A percentile compares a stretch with the other conserved stretches of the same genome.
These are phyloP conservation scores for Neofusicoccum parvum DNA, from an alignment of 2,329 filamentous ascomycete species.

Conservation along the genomic window DNA sequence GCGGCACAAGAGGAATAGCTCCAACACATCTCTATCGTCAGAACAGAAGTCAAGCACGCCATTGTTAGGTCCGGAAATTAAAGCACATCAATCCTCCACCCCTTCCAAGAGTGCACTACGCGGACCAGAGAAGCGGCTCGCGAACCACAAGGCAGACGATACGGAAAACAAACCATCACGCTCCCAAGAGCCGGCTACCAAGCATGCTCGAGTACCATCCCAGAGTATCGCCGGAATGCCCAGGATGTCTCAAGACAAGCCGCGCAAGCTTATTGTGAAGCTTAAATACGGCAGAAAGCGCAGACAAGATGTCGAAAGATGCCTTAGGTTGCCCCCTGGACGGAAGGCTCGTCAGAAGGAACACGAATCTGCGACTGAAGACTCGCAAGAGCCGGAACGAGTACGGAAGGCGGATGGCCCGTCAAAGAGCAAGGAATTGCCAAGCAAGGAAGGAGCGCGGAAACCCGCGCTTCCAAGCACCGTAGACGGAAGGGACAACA, in stretches of 20 bases:
- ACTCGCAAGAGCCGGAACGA: conserved; percentile 20
- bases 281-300: conserved; percentile 56
- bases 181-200: conserved; percentile 24
- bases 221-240: background rate
- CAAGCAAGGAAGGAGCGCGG: conserved; percentile 9
- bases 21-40: conserved; percentile 39
- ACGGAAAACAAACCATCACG: background rate
- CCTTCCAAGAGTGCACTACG: background rate
- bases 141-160: background rate
- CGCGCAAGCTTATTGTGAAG: conserved; percentile 47
- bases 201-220: conserved; percentile 6
- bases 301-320: conserved; percentile 47
- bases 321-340: conserved; percentile 35
- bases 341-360: conserved; percentile 30
- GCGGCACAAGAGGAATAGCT: conserved; percentile 32
- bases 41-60: conserved; percentile 24
- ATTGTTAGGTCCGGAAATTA: background rate
- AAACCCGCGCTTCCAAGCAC: conserved; percentile 1
- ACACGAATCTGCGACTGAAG: conserved; percentile 5
- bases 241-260: conserved; percentile 23
- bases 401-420: background rate
- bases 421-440: conserved; percentile 14
- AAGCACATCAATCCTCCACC: conserved; percentile 1
- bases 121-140: background rate
- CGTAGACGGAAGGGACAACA: conserved; percentile 13